Evolutionary conservation across 2,329 filamentous ascomycete genomes (phyloP), one percentile per base, ranked within the genome.

Genomic region (Thermochaetoides dissita): DNA sequence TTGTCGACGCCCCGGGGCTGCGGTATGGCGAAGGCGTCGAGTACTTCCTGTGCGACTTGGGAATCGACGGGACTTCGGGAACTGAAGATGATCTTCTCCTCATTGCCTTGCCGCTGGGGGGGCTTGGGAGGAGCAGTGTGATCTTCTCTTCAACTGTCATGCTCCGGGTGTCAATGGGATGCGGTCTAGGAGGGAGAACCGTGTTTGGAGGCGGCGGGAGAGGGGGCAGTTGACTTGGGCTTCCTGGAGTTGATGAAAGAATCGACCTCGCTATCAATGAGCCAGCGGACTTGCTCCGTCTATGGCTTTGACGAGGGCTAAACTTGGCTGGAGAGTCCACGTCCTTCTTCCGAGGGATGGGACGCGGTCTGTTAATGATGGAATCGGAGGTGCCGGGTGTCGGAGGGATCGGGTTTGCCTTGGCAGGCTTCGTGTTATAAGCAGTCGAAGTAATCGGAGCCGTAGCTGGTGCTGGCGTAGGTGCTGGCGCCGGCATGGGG

Each of bases 61-160:
- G 62, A 8, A 66, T 46, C 1, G 58, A 52, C 6, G 67, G 67
- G 34, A 71, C 48, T 3, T 65, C 61, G 8, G 69, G 69, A 10
- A 71, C 61, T 3, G 63, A 63, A 4, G 63, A 63, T 4, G 64
- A 66, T 42, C 59, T 59, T 7, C 61, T 60, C 31, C 49, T 57
- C 6, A 37, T 44, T 6, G 41, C 17, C 41, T 46, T 42, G 6
- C 46, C 48, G 41, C 57, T 57, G 38, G 59, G 46, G 39, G 64
- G 56, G 7, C 57, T 54, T 3, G 66, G 61, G 47, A 72, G 73
- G 24, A 76, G 56, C 6, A 73, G 54, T 2, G 63, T 58, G 59
- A 76, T 71, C 53, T 75, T 76, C 50, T 76, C 72, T 40, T 74
- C 62, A 46, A 73, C 67, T 0, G 69, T 73, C 72, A 75, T 76